Evolutionary conservation across 2,329 filamentous ascomycete species (phyloP), one percentile per base, ranked within the genome.

Genomic region (Penicillium sp.): DNA sequence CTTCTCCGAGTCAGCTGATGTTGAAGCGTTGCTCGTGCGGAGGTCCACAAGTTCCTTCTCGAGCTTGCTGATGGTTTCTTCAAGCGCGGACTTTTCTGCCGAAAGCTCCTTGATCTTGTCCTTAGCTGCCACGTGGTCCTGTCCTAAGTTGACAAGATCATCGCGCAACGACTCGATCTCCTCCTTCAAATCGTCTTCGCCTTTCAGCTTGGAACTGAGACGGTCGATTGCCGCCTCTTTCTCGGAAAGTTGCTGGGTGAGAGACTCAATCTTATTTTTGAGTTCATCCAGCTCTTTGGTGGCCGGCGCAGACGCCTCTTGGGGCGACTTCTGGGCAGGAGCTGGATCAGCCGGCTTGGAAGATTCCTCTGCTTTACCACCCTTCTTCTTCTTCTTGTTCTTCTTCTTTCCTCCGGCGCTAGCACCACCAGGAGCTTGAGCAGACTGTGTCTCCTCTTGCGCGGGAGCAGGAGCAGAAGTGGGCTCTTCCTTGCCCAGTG

Each of bases 381-480:
- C 84, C 78, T 92, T 93, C 74, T 87, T 89, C 81, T 95, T 96
- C 78, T 93, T 96, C 70, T 90, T 90, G 61, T 91, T 95, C 74
- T 90, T 95, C 75, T 91, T 93, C 55, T 76, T 76, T 10, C 77
- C 72, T 13, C 67, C 72, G 70, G 36, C 64, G 10, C 64, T 47
- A 29, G 64, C 62, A 16, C 64, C 55, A 3, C 51, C 51, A 14
- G 61, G 26, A 1, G 61, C 39, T 35, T 53, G 54, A 16, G 60
- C 42, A 19, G 61, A 44, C 49, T 65, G 67, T 9, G 42, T 53
- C 39, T 67, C 56, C n/a, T 61, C 53, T 38, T 63, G 69, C 8
- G 58, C 58, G 6, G 59, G 45, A 48, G 56, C 19, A 34, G 50
- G 18, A 11, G 8, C 34, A 34, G 51, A 3, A 13, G 8, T 32